Percentiles rank a stretch among this genome's conserved stretches.
Evolutionary conservation across 2,329 filamentous ascomycete genomes (phyloP).

Genomic region (Colletotrichum horii): DNA sequence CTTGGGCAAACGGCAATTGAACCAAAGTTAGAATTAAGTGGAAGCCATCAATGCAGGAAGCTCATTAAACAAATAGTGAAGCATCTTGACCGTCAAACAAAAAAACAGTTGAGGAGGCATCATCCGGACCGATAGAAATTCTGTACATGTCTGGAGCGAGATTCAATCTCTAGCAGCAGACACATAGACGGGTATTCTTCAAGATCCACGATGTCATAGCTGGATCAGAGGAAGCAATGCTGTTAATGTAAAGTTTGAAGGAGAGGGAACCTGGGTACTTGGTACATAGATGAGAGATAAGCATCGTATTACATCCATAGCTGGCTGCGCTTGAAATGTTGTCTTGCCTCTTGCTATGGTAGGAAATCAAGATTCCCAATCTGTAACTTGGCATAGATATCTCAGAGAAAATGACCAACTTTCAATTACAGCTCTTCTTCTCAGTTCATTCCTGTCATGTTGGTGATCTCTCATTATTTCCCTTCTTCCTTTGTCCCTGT

Average conservation of each 20-base stretch:
- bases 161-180: background rate
- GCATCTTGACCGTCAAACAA: background rate
- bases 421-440: background rate
- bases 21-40: background rate
- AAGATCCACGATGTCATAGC: rapidly evolving
- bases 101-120: too few species aligned
- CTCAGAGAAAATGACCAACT: background rate
- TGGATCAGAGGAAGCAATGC: background rate
- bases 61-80: background rate
- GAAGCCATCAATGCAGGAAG: background rate
- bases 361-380: background rate
- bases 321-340: background rate
- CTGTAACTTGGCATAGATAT: background rate
- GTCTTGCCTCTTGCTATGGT: background rate
- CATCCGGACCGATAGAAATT: too few species aligned
- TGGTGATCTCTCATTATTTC: rapidly evolving
- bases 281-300: background rate
- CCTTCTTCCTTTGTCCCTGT: background rate
- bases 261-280: background rate
- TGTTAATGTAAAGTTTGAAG: background rate
- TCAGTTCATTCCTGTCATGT: background rate
- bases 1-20: background rate
- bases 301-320: background rate
- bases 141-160: too few species aligned
- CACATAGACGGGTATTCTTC: background rate